Percentiles rank a stretch among this genome's conserved stretches.
These are phyloP conservation scores for Acacia acuminata DNA, from an alignment of 306 rosid genomes.

Conservation along the genomic window DNA sequence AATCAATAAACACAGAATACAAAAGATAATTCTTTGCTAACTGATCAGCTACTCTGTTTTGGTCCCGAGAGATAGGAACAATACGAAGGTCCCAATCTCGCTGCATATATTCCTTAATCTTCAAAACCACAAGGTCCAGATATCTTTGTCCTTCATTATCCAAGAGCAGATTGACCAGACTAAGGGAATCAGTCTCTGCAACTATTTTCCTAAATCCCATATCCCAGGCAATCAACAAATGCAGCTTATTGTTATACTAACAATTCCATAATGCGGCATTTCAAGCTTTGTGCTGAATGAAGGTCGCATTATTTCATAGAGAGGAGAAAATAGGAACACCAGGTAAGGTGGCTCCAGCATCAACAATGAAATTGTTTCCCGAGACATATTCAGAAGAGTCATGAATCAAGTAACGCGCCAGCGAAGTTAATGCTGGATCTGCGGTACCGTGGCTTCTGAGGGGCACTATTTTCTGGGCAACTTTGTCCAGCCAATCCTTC, in stretches of 20 bases:
- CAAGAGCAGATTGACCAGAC: no score
- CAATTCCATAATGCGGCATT: not conserved
- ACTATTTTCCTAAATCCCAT: no score
- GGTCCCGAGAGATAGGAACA: no score
- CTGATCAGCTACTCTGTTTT: no score
- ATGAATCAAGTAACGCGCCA: slow-evolving; percentile 67
- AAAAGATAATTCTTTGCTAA: no score
- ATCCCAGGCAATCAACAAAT: no score
- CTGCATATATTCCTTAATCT: no score
- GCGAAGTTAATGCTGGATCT: slow-evolving; percentile 78
- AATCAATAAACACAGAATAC: no score
- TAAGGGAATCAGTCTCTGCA: no score
- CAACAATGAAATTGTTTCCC: slow-evolving; percentile 64
- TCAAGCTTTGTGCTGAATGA: not conserved
- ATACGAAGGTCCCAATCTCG: no score
- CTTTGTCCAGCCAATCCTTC: slow-evolving; percentile 67
- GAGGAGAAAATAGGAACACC: slow-evolving; percentile 85
- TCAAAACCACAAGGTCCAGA: no score
- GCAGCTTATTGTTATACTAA: not conserved
- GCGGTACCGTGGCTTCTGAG: slow-evolving; percentile 52
- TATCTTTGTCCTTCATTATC: no score
- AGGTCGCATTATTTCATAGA: slow-evolving; percentile 40
- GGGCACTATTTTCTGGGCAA: slow-evolving; percentile 60
- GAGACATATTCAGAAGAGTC: slow-evolving; percentile 77
- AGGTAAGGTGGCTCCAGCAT: slow-evolving; percentile 67